Percentiles rank a stretch among this genome's conserved stretches.
Conservation (phyloP, 305 asterid genomes). For the Solanum chacoense region DNA sequence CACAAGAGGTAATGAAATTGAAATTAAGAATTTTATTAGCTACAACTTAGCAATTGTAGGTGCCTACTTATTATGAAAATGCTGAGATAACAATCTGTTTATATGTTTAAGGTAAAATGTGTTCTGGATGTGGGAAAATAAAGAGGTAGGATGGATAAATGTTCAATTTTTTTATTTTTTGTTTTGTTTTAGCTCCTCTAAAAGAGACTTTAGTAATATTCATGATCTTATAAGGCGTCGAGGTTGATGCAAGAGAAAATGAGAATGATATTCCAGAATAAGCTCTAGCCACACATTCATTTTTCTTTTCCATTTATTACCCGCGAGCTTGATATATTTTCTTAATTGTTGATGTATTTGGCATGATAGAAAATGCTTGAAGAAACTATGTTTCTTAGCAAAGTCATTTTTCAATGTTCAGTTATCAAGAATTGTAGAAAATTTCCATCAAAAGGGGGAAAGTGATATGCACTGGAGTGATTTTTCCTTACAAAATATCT, state of each 20-base stretch:
- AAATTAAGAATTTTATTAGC: neutral
- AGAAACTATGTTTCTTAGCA: neutral
- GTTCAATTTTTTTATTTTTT: neutral
- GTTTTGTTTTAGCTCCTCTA: neutral
- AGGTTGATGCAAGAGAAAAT: neutral
- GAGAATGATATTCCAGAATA: neutral
- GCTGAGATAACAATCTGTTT: neutral
- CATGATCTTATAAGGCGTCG: neutral
- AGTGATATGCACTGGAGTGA: neutral
- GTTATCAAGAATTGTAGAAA: neutral
- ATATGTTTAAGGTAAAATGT: neutral
- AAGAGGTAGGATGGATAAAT: neutral
- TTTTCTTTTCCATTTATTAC: neutral
- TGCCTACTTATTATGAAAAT: neutral
- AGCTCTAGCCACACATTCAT: neutral
- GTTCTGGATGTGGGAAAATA: neutral
- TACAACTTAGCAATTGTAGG: neutral
- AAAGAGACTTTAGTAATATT: neutral
- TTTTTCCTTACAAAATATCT: neutral
- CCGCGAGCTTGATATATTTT: neutral
- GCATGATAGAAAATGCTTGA: neutral
- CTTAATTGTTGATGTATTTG: neutral
- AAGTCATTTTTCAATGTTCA: neutral
- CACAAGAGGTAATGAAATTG: neutral
- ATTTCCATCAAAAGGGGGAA: neutral